Evolutionary conservation across 768 basidiomycete species (phyloP).

Genomic region (Sutorius australiensis): DNA sequence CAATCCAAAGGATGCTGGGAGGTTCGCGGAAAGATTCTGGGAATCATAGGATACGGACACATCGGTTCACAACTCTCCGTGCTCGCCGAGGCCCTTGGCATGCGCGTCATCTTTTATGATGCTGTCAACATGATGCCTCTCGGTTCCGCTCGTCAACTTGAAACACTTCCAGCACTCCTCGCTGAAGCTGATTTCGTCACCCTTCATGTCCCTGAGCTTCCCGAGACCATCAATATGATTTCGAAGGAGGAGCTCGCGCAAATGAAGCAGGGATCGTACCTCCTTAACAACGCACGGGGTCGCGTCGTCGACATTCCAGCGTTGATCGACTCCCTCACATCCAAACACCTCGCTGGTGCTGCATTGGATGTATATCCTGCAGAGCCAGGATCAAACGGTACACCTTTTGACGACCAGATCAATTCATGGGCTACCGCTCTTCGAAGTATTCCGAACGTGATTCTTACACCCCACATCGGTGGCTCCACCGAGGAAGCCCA

Average conservation of each 20-base stretch:
- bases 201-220: slow-evolving; percentile 93
- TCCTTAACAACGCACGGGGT: slow-evolving; percentile 98
- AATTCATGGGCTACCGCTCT: slow-evolving; percentile 82
- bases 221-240: slow-evolving; percentile 96
- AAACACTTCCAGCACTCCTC: slow-evolving; percentile 71
- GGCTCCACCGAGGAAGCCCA: slow-evolving; percentile 99
- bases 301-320: slow-evolving; percentile 94
- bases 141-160: slow-evolving; percentile 88
- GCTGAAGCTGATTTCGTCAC: slow-evolving; percentile 87
- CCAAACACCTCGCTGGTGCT: slow-evolving; percentile 82
- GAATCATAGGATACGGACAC: slow-evolving; percentile 98
- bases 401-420: slow-evolving; percentile 83
- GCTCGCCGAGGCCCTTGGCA: slow-evolving; percentile 92
- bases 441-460: slow-evolving; percentile 78
- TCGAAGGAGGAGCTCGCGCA: slow-evolving; percentile 65
- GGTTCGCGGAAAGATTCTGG: slow-evolving; percentile 93
- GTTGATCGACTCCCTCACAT: slow-evolving; percentile 72
- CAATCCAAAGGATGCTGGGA: slow-evolving; percentile 99
- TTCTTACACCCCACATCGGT: slow-evolving; percentile 97
- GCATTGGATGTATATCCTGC: slow-evolving; percentile 93
- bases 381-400: slow-evolving; percentile 90
- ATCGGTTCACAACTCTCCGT: slow-evolving; percentile 97
- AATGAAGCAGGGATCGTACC: slow-evolving; percentile 94
- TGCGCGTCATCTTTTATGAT: slow-evolving; percentile 94
- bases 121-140: slow-evolving; percentile 97